These are phyloP conservation scores for Alternaria sp. DNA, from an alignment of 2,329 filamentous ascomycete species.

Conservation along the genomic window DNA sequence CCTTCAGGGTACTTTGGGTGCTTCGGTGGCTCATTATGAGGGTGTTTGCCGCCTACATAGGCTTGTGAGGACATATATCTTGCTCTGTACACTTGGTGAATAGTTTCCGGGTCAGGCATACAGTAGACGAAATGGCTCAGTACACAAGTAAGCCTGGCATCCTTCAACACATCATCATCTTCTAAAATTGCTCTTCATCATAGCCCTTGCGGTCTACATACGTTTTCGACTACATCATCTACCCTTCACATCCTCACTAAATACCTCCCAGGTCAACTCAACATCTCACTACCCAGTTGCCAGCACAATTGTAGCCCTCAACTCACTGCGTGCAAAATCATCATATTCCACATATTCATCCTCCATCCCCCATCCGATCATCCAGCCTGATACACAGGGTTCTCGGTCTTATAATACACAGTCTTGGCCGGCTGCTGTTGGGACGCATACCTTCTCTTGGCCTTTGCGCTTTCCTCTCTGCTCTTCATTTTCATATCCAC, in stretches of 20 bases:
- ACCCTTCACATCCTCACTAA: too few species aligned
- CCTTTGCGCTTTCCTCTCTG: not conserved
- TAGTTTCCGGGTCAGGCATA: not conserved
- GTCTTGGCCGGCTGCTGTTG: conserved; percentile 1
- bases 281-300: not conserved
- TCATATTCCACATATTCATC: not conserved
- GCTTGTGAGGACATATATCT: not conserved
- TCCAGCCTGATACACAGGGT: conserved; percentile 9
- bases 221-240: too few species aligned
- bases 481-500: conserved; percentile 6
- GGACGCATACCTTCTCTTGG: not conserved
- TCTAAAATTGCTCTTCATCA: not conserved
- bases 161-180: not conserved
- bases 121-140: not conserved
- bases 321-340: not conserved
- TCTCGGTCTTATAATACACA: conserved; percentile 9
- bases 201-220: not conserved
- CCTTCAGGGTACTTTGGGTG: not conserved
- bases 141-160: not conserved
- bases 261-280: not conserved
- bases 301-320: not conserved
- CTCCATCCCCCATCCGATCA: not conserved
- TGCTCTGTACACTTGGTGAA: not conserved
- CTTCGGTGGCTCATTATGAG: not conserved
- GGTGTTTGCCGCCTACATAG: not conserved